Evolutionary conservation across 192 early-diverging fungal genomes (phyloP).

Genomic region (Mortierella claussenii): DNA sequence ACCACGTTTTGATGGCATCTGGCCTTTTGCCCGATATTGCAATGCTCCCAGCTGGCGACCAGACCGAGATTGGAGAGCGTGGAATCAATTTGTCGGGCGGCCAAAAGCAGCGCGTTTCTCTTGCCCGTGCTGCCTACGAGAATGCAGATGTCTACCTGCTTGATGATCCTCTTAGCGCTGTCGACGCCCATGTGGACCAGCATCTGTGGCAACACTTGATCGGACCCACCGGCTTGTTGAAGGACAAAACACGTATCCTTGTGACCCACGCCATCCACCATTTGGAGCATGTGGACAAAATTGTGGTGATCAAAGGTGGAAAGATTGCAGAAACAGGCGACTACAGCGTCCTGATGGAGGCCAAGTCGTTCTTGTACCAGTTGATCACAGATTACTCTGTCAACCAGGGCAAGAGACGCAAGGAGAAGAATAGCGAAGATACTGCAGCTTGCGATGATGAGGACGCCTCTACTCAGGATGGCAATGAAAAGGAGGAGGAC

Average conservation of each 20-base stretch:
- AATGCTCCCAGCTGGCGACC: constrained; percentile 86
- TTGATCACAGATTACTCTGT: constrained; percentile 81
- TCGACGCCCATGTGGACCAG: constrained; percentile 69
- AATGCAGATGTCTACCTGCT: constrained; percentile 70
- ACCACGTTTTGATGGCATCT: constrained; percentile 78
- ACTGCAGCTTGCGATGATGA: constrained; percentile 27
- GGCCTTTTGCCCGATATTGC: constrained; percentile 85
- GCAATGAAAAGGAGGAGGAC: constrained; percentile 42
- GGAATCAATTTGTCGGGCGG: constrained; percentile 94
- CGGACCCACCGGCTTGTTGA: constrained; percentile 83
- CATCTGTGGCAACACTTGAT: constrained; percentile 88
- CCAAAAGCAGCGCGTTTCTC: constrained; percentile 79
- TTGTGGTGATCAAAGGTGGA: constrained; percentile 81
- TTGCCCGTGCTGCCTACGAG: constrained; percentile 85
- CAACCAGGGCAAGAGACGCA: constrained; percentile 54
- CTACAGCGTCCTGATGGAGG: constrained; percentile 71
- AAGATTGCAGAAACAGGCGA: constrained; percentile 72
- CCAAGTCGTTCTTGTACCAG: constrained; percentile 67
- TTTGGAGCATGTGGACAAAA: constrained; percentile 70
- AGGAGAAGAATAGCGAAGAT: constrained; percentile 10
- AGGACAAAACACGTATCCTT: constrained; percentile 80
- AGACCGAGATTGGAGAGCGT: constrained; percentile 92
- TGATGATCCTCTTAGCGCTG: constrained; percentile 69
- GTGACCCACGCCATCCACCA: constrained; percentile 87
- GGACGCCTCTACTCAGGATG: constrained; percentile 59